Evolutionary conservation across 345 rosid genomes (phyloP).

Genomic region (Rhodamnia argentea): DNA sequence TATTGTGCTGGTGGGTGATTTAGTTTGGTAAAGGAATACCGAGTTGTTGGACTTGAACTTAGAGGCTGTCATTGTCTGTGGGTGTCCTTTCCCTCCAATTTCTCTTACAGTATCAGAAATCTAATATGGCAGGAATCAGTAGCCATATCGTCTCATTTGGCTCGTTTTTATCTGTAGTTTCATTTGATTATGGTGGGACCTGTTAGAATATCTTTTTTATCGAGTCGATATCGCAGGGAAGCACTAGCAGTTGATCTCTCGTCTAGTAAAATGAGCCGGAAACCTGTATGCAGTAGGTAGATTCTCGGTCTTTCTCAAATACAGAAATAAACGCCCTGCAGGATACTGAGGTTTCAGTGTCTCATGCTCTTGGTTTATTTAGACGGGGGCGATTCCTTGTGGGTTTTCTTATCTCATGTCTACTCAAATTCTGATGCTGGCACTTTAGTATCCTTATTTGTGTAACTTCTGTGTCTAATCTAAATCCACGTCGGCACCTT

Average conservation of each 20-base stretch:
- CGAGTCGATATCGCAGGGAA: background rate
- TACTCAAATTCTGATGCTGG: background rate
- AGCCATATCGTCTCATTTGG: background rate
- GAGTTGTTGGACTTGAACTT: background rate
- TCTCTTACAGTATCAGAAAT: background rate
- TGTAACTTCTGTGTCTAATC: background rate
- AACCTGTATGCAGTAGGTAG: background rate
- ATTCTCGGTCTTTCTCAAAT: background rate
- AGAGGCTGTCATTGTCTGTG: background rate
- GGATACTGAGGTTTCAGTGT: background rate
- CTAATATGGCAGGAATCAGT: background rate
- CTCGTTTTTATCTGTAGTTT: background rate
- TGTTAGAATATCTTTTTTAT: background rate
- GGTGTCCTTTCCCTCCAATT: background rate
- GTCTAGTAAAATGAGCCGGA: background rate
- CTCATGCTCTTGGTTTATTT: background rate
- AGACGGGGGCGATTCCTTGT: background rate
- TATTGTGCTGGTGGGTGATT: background rate
- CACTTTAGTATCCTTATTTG: background rate
- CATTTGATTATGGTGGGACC: background rate
- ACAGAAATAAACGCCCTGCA: background rate
- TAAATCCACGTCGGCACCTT: background rate
- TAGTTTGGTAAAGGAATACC: background rate
- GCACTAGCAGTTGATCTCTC: background rate
- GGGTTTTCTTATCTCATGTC: background rate